Percentiles rank a stretch among this genome's conserved stretches.
phyloP scores from a whole-genome alignment of 371 early-diverging fungal species.

The Mortierella sp. region DNA sequence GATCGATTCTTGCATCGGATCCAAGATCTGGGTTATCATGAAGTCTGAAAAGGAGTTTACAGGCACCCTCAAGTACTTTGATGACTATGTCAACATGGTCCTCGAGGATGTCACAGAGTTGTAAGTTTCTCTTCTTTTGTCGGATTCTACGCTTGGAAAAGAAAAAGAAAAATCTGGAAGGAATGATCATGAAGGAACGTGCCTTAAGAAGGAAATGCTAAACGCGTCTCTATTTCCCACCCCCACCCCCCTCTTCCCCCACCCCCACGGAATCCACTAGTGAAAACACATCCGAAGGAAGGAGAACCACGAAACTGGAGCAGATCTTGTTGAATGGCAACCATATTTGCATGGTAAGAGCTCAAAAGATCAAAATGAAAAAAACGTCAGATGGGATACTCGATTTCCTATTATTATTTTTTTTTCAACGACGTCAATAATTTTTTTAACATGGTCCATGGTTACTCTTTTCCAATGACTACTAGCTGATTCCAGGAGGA shows the following conservation, averaged over 20 bases:
- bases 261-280: too few species aligned
- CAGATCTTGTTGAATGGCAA: slow-evolving; percentile 96
- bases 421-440: too few species aligned
- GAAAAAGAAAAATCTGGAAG: neutral
- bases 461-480: neutral
- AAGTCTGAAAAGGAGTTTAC: slow-evolving; percentile 95
- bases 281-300: slow-evolving; percentile 82
- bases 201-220: neutral
- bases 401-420: too few species aligned
- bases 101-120: slow-evolving; percentile 96
- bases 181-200: neutral
- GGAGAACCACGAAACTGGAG: slow-evolving; percentile 78
- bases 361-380: neutral
- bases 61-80: slow-evolving; percentile 96
- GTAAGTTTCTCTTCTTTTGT: slow-evolving; percentile 62
- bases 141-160: too few species aligned
- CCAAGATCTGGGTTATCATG: slow-evolving; percentile 96
- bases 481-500: slow-evolving; percentile 53
- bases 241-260: too few species aligned
- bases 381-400: slow-evolving; percentile 4
- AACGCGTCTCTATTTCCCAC: slow-evolving; percentile 3
- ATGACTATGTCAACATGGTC: slow-evolving; percentile 99
- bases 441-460: neutral
- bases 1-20: slow-evolving; percentile 98
- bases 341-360: slow-evolving; percentile 92